A percentile compares a stretch with the other conserved stretches of the same genome.
Evolutionary conservation across 352 stramenopile species (phyloP).

Genomic region (Globisporangium nagaii): DNA sequence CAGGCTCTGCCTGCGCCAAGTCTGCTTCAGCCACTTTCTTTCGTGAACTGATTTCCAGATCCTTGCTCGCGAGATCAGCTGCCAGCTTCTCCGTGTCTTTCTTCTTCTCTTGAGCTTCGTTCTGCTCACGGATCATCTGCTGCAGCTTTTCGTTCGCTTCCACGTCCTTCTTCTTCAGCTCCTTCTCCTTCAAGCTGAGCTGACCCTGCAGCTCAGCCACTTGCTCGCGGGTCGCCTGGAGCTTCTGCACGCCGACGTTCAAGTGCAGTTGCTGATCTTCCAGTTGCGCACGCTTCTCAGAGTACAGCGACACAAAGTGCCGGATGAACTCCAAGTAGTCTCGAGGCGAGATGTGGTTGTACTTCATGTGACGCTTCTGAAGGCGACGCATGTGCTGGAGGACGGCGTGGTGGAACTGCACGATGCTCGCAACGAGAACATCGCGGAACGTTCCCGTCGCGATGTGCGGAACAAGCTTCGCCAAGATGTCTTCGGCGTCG

Average conservation of each 20-base stretch:
- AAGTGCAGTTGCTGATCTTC: slow-evolving; percentile 98
- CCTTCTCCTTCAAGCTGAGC: slow-evolving; percentile 91
- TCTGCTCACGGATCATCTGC: slow-evolving; percentile 99
- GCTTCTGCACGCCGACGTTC: slow-evolving; percentile 97
- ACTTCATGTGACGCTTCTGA: slow-evolving; percentile 82
- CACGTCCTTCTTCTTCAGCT: slow-evolving; percentile 95
- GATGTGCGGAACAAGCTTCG: slow-evolving; percentile 63
- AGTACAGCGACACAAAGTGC: slow-evolving; percentile 88
- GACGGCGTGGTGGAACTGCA: slow-evolving; percentile 86
- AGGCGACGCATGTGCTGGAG: slow-evolving; percentile 81
- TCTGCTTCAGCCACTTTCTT: slow-evolving; percentile 95
- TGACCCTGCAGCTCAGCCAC: slow-evolving; percentile 90
- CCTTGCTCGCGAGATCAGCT: slow-evolving; percentile 92
- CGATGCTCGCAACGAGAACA: slow-evolving; percentile 76
- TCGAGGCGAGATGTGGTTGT: slow-evolving; percentile 88
- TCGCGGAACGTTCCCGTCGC: slow-evolving; percentile 68
- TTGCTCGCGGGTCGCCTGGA: slow-evolving; percentile 97
- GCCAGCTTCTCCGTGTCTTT: slow-evolving; percentile 95
- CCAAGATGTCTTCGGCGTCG: slow-evolving; percentile 45
- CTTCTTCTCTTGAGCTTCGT: slow-evolving; percentile 96
- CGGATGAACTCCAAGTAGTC: slow-evolving; percentile 93
- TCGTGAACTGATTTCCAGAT: slow-evolving; percentile 93
- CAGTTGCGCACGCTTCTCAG: slow-evolving; percentile 88
- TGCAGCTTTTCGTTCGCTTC: slow-evolving; percentile 98
- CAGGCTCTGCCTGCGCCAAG: slow-evolving; percentile 96